These are phyloP conservation scores for Solanum gandarillasii DNA, from an alignment of 257 asterid genomes.

Conservation along the genomic window DNA sequence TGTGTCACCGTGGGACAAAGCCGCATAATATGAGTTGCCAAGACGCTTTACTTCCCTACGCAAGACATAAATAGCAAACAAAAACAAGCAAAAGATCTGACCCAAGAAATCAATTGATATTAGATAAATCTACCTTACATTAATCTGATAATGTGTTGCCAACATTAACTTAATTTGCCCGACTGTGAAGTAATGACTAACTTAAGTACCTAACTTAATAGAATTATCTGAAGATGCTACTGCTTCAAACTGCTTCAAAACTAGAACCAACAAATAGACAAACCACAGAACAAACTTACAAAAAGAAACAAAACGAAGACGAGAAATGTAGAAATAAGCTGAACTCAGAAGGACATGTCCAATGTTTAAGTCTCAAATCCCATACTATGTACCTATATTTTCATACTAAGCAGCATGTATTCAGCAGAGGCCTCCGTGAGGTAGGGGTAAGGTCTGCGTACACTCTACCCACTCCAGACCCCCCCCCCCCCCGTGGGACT, in stretches of 20 bases:
- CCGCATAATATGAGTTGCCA: not conserved
- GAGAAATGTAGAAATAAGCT: not conserved
- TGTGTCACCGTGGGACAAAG: not conserved
- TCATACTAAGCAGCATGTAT: not conserved
- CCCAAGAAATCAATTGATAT: not conserved
- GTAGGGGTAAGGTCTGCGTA: not conserved
- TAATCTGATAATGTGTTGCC: not conserved
- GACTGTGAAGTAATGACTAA: not conserved
- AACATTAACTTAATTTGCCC: not conserved
- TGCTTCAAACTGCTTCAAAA: not conserved
- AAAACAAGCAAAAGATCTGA: not conserved
- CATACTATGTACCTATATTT: not conserved
- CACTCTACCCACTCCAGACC: not conserved
- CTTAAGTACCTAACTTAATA: not conserved
- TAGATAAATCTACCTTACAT: not conserved
- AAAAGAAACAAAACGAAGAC: not conserved
- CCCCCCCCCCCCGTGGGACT: not conserved
- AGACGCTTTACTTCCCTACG: not conserved
- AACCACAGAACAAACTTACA: not conserved
- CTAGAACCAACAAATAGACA: not conserved
- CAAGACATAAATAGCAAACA: not conserved
- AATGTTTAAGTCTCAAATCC: not conserved
- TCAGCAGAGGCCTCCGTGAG: not conserved
- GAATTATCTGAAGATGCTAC: not conserved
- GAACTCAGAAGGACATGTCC: not conserved